Percentiles rank a stretch among this genome's conserved stretches.
These are phyloP conservation scores for Cladosporium colombiae DNA, from an alignment of 2,329 filamentous ascomycete species.

Conservation along the genomic window DNA sequence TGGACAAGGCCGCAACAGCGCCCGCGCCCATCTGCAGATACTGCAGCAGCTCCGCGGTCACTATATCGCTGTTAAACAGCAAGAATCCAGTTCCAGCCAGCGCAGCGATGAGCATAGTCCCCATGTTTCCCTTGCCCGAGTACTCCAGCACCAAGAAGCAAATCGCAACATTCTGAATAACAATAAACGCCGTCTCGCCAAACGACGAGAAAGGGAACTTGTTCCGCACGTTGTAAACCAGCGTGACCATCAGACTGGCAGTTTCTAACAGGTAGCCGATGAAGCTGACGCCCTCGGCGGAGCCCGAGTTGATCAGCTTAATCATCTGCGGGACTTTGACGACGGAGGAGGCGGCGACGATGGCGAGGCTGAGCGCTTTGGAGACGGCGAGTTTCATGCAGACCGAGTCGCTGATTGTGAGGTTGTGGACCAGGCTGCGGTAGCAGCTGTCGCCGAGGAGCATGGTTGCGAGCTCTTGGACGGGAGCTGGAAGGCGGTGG, in stretches of 20 bases:
- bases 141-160: conserved; percentile 84
- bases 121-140: conserved; percentile 65
- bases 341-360: conserved; percentile 84
- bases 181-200: conserved; percentile 90
- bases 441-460: conserved; percentile 86
- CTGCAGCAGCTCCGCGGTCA: conserved; percentile 67
- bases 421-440: conserved; percentile 77
- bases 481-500: conserved; percentile 62
- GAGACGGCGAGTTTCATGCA: conserved; percentile 90
- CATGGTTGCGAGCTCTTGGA: conserved; percentile 72
- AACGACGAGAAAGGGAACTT: conserved; percentile 95
- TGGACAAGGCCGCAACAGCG: conserved; percentile 79
- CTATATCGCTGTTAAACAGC: conserved; percentile 66
- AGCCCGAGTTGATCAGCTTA: conserved; percentile 81
- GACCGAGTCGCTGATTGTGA: conserved; percentile 72
- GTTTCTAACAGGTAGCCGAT: conserved; percentile 93
- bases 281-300: conserved; percentile 82
- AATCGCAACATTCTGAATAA: conserved; percentile 90
- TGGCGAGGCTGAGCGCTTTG: conserved; percentile 89
- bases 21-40: conserved; percentile 85
- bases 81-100: conserved; percentile 69
- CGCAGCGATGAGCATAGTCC: conserved; percentile 75
- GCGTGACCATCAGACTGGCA: conserved; percentile 78
- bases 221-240: conserved; percentile 90
- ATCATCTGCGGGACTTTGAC: conserved; percentile 97